Percentiles rank a stretch among this genome's conserved stretches.
These are phyloP conservation scores for Aphanomyces euteiches DNA, from an alignment of 352 stramenopile species.

Conservation along the genomic window DNA sequence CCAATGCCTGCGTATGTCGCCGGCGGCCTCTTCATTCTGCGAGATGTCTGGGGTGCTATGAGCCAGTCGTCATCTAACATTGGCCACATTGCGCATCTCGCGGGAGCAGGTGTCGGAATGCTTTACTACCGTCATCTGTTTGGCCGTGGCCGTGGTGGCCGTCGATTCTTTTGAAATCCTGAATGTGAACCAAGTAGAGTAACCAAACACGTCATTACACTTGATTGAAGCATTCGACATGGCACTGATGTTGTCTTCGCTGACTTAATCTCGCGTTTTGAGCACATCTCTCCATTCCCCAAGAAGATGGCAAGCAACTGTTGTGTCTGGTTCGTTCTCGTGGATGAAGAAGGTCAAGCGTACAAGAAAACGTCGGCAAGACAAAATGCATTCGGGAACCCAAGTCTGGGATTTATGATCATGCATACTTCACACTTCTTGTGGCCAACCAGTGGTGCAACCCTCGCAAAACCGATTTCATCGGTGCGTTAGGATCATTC, in stretches of 20 bases:
- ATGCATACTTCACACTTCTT: constrained; percentile 60
- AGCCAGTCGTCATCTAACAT: constrained; percentile 51
- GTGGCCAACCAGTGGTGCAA: constrained; percentile 38
- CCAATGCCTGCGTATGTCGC: constrained; percentile 71
- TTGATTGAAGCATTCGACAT: constrained; percentile 82
- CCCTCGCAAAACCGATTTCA: constrained; percentile 6
- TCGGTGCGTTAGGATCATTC: not conserved
- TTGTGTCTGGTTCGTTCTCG: not conserved
- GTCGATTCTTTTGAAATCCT: constrained; percentile 6
- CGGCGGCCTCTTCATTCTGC: constrained; percentile 66
- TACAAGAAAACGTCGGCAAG: not conserved
- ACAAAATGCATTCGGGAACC: constrained; percentile 35
- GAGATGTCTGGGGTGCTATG: constrained; percentile 64
- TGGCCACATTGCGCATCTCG: constrained; percentile 71
- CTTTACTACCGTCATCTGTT: constrained; percentile 46
- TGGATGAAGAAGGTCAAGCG: not conserved
- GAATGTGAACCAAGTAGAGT: too few relatives aligned
- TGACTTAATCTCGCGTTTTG: constrained; percentile 85
- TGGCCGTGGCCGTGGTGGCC: not conserved
- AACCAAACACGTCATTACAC: not conserved
- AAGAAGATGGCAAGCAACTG: not conserved
- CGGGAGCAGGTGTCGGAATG: constrained; percentile 53
- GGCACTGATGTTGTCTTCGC: constrained; percentile 89
- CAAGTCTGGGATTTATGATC: constrained; percentile 39
- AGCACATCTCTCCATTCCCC: constrained; percentile 45